Conservation (phyloP, 306 rosid species). For the Rosa chinensis region DNA sequence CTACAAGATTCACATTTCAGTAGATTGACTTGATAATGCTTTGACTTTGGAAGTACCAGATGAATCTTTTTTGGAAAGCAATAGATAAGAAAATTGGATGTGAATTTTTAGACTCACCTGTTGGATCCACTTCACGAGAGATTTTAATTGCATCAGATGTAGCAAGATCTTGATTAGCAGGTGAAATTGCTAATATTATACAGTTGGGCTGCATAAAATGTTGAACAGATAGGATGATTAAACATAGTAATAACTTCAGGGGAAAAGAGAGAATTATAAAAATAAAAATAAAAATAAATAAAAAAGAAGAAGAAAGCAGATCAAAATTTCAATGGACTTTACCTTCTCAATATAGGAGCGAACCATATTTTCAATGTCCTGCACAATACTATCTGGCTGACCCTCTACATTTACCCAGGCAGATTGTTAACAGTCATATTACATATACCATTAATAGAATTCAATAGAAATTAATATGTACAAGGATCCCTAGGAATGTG, state of each 20-base stretch:
- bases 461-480: not conserved
- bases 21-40: not conserved
- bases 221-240: slow-evolving; percentile 8
- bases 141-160: slow-evolving; percentile 96
- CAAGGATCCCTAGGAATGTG: not conserved
- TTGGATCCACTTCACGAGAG: slow-evolving; percentile 94
- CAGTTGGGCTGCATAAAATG: slow-evolving; percentile 74
- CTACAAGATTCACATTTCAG: slow-evolving; percentile 1
- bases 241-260: slow-evolving; percentile 2
- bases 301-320: not conserved
- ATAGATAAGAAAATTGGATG: not conserved
- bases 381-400: slow-evolving; percentile 91
- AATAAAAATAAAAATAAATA: no score
- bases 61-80: not conserved
- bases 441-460: not conserved
- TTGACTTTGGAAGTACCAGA: not conserved
- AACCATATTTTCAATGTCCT: slow-evolving; percentile 90
- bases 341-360: slow-evolving; percentile 96
- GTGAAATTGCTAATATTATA: slow-evolving; percentile 90
- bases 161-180: slow-evolving; percentile 99
- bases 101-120: slow-evolving; percentile 45
- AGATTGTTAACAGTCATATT: slow-evolving; percentile 17
- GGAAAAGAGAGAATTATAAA: not conserved
- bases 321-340: slow-evolving; percentile 13
- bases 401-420: slow-evolving; percentile 64